A percentile compares a stretch with the other conserved stretches of the same genome.
Conservation (phyloP, 2,329 filamentous ascomycete species). For the Hymenoscyphus infarciens region DNA sequence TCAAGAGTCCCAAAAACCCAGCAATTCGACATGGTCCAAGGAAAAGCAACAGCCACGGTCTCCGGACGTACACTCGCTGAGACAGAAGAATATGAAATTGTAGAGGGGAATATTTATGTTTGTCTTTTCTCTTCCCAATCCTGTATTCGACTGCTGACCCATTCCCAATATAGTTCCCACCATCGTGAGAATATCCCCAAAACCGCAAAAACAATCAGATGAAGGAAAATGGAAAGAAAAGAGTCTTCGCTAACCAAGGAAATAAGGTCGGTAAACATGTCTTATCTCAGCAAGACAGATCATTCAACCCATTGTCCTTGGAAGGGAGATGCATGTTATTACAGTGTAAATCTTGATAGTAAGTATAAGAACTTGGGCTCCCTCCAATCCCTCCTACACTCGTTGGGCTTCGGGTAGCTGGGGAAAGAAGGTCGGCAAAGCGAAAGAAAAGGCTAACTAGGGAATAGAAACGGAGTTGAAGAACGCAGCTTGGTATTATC, state of each 20-base stretch:
- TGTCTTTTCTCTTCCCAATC: conserved; percentile 12
- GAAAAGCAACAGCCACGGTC: conserved; percentile 39
- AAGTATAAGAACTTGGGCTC: not conserved
- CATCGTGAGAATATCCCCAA: conserved; percentile 29
- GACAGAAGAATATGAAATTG: conserved; percentile 43
- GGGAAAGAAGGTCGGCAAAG: not conserved
- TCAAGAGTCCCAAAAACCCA: no score
- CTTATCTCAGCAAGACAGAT: conserved; percentile 40
- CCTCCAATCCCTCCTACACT: not conserved
- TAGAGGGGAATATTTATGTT: conserved; percentile 49
- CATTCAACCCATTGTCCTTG: conserved; percentile 43
- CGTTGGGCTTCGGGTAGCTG: not conserved
- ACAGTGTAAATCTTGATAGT: conserved; percentile 43
- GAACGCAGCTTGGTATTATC: conserved; percentile 47
- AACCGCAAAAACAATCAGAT: not conserved
- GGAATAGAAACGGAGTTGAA: conserved; percentile 37
- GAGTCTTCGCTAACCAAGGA: not conserved
- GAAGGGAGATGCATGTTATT: conserved; percentile 47
- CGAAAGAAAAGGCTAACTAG: not conserved
- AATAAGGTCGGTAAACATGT: conserved; percentile 38
- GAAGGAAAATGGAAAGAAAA: not conserved
- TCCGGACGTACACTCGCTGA: conserved; percentile 44
- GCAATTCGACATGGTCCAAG: conserved; percentile 20
- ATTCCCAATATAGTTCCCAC: conserved; percentile 33
- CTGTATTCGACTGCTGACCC: conserved; percentile 14